Base-by-base conservation (phyloP, 441 rosid species). In the Capsella rubella region DNA sequence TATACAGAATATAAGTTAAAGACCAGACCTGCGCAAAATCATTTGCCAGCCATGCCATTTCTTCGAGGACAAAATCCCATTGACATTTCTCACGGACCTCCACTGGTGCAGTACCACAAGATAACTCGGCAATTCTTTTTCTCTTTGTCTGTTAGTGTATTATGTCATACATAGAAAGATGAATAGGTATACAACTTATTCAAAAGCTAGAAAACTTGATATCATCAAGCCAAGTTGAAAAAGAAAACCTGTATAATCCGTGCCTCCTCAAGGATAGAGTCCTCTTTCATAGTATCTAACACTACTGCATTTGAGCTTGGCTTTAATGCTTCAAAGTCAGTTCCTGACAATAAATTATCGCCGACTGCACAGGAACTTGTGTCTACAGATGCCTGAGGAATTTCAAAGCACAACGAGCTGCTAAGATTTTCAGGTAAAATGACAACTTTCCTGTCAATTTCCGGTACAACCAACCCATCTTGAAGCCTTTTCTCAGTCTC, bases 21-120 rank as follows among this genome's bases (percentile, higher is more conserved):
- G 72, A 71, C 51, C 84, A 79, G 68, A 96, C 99, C 99, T 96
- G 99, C 3, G 91, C 90, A 87, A 96, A 90, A 82, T 96, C 99
- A 82, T 92, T 92, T 71, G 99, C 99, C 83, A 96, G 74, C 99
- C 99, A 96, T 69, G 89, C 82, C 96, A 96, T 90, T 83, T 96
- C 99, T 94, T 96, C 98, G 14, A 96, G 96, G 77, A 96, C 97
- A 84, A 88, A 96, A 81, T 92, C 97, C 99, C 99, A 96, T 40
- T 90, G 97, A 80, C 86, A 83, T 79, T 81, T 92, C 61, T 75
- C 81, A 61, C 77, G 84, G 73, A 52, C 78, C 79, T 88, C 97
- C 74, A 72, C 67, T n/a, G 85, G 81, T 27, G 80, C 70, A 5
- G 82, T 72, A 80, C 84, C 84, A 79, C 83, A 79, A 82, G 94